Conservation (phyloP, 768 basidiomycete species). For the Boletus vermiculosoides region DNA sequence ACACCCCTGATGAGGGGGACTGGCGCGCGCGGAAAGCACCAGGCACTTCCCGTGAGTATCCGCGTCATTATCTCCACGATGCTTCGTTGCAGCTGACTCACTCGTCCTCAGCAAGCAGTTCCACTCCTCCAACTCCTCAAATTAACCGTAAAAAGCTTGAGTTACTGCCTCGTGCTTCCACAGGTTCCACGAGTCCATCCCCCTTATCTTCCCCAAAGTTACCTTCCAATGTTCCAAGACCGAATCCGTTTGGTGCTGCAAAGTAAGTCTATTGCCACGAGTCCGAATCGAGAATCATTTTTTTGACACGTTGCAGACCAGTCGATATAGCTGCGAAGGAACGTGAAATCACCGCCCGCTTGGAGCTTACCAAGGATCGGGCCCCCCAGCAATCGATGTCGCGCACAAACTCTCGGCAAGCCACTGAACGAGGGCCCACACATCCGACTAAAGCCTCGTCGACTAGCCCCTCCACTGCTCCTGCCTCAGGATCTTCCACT, state of each 20-base stretch:
- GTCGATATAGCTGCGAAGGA: slow-evolving; percentile 81
- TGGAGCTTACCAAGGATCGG: slow-evolving; percentile 44
- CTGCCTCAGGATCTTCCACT: slow-evolving; percentile 24
- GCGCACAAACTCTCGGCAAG: slow-evolving; percentile 47
- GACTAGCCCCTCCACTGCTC: slow-evolving; percentile 19
- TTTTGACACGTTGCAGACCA: slow-evolving; percentile 51
- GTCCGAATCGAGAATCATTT: neutral
- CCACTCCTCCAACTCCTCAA: slow-evolving; percentile 82
- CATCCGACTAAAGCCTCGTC: slow-evolving; percentile 34
- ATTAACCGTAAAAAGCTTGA: slow-evolving; percentile 78
- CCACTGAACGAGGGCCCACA: slow-evolving; percentile 44
- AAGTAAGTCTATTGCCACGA: slow-evolving; percentile 45
- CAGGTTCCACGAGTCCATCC: slow-evolving; percentile 64
- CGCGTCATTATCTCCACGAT: slow-evolving; percentile 22
- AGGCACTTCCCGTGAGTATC: slow-evolving; percentile 61
- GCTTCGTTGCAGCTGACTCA: slow-evolving; percentile 10
- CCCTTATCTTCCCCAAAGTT: slow-evolving; percentile 81
- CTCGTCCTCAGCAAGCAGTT: slow-evolving; percentile 51
- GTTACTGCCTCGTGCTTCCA: slow-evolving; percentile 75
- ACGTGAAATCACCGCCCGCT: slow-evolving; percentile 66
- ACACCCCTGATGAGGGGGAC: slow-evolving; percentile 59
- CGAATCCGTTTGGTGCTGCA: slow-evolving; percentile 88
- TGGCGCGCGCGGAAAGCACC: slow-evolving; percentile 61
- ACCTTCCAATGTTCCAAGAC: slow-evolving; percentile 44
- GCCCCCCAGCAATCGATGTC: slow-evolving; percentile 41